Conservation (phyloP, 2,329 filamentous ascomycete genomes). For the Didymosphaeria variabile region DNA sequence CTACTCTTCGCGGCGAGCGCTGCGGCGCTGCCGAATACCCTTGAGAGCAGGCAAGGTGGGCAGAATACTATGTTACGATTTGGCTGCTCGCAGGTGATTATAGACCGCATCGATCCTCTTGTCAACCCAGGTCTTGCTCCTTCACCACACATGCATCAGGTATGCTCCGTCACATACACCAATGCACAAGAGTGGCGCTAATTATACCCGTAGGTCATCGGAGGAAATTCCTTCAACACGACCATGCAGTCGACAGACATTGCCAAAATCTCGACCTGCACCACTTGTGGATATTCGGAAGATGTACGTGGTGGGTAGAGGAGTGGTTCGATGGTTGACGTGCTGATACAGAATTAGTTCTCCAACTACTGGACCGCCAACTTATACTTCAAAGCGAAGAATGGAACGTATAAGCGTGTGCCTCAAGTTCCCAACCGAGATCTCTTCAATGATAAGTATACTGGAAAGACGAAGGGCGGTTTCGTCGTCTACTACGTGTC, state of each 20-base stretch:
- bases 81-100: slow-evolving; percentile 41
- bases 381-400: slow-evolving; percentile 38
- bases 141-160: slow-evolving; percentile 43
- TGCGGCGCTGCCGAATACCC: slow-evolving; percentile 3
- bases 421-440: slow-evolving; percentile 43
- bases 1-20: slow-evolving; percentile 14
- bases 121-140: slow-evolving; percentile 48
- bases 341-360: slow-evolving; percentile 19
- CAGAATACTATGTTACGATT: slow-evolving; percentile 42
- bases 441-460: slow-evolving; percentile 47
- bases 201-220: slow-evolving; percentile 10
- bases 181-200: neutral
- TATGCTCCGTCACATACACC: neutral
- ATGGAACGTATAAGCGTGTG: slow-evolving; percentile 53
- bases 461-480: slow-evolving; percentile 48
- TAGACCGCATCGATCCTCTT: slow-evolving; percentile 44
- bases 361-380: slow-evolving; percentile 47
- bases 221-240: slow-evolving; percentile 56
- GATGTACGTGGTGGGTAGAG: slow-evolving; percentile 34
- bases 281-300: slow-evolving; percentile 55
- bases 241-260: slow-evolving; percentile 51
- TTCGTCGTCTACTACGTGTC: slow-evolving; percentile 61
- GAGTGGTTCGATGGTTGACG: neutral
- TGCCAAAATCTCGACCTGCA: slow-evolving; percentile 50
- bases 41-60: slow-evolving; percentile 12